Conservation (phyloP, 2,329 filamentous ascomycete genomes). For the Drechslerella coelobrocha region DNA sequence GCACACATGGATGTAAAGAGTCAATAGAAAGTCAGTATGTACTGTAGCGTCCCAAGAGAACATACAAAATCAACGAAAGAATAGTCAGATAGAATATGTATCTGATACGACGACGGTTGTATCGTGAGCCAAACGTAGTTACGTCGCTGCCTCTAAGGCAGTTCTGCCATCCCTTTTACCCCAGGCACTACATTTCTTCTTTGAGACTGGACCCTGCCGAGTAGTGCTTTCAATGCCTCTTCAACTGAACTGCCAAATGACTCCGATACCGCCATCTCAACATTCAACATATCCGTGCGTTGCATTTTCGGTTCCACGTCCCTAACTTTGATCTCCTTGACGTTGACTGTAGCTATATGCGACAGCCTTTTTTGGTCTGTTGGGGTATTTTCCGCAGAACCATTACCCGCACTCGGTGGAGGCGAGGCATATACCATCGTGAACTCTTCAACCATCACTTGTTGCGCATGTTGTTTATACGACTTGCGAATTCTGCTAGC, state of each 20-base stretch:
- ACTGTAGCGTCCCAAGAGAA: too few species aligned
- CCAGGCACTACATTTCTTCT: too few species aligned
- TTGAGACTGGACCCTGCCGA: background rate
- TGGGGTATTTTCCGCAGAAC: background rate
- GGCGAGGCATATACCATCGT: background rate
- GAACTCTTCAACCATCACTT: slow-evolving; percentile 6
- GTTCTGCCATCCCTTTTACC: too few species aligned
- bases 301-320: background rate
- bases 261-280: background rate
- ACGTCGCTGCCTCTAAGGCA: too few species aligned
- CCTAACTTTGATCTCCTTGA: background rate
- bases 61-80: too few species aligned
- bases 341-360: background rate
- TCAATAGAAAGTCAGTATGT: too few species aligned
- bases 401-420: background rate
- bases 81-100: too few species aligned
- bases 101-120: too few species aligned
- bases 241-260: background rate
- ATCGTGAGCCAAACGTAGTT: too few species aligned
- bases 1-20: too few species aligned
- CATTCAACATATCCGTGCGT: background rate
- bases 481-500: slow-evolving; percentile 20
- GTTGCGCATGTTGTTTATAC: background rate
- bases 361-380: background rate
- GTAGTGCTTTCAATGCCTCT: background rate